Percentiles rank a stretch among this genome's conserved stretches.
Evolutionary conservation across 208 protist species (phyloP).

Genomic region (Wallacemonas sp.): DNA sequence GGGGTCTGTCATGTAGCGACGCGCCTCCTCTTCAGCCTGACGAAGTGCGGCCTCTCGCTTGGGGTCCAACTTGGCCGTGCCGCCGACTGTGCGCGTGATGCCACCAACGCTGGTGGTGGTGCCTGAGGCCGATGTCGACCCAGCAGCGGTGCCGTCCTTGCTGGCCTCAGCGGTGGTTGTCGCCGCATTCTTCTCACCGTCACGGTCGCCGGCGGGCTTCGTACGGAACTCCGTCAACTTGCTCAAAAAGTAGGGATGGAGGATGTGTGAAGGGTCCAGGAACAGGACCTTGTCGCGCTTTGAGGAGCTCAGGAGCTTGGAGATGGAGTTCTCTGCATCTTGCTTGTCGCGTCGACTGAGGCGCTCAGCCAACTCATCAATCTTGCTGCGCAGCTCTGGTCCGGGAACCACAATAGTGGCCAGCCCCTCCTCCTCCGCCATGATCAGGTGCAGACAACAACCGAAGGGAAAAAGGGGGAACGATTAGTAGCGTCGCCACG

Average conservation of each 20-base stretch:
- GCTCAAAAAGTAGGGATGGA: constrained; percentile 89
- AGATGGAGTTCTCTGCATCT: constrained; percentile 79
- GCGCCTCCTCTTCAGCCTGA: constrained; percentile 70
- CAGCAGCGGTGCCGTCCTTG: constrained; percentile 15
- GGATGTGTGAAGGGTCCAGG: constrained; percentile 81
- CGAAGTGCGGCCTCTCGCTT: constrained; percentile 68
- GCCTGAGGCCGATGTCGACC: constrained; percentile 5
- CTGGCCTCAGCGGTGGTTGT: constrained; percentile 16
- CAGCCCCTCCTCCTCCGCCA: constrained; percentile 45
- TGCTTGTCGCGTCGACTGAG: constrained; percentile 69
- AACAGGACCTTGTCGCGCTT: constrained; percentile 83
- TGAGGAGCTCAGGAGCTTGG: constrained; percentile 68
- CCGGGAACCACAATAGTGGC: constrained; percentile 79
- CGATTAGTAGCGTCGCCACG: too few species aligned
- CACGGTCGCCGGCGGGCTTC: constrained; percentile 51
- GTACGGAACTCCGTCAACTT: constrained; percentile 76
- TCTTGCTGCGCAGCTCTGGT: constrained; percentile 75
- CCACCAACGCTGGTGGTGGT: constrained; percentile 49
- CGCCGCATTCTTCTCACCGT: constrained; percentile 14
- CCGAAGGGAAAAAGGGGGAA: too few species aligned
- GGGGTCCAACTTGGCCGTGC: constrained; percentile 51
- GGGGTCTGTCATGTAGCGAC: constrained; percentile 73
- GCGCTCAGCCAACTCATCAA: constrained; percentile 68
- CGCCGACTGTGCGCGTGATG: constrained; percentile 53
- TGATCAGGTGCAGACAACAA: constrained; percentile 12